These are phyloP conservation scores for Saccharum spontaneum DNA, from an alignment of 176 grass and related monocot genomes.

Conservation along the genomic window DNA sequence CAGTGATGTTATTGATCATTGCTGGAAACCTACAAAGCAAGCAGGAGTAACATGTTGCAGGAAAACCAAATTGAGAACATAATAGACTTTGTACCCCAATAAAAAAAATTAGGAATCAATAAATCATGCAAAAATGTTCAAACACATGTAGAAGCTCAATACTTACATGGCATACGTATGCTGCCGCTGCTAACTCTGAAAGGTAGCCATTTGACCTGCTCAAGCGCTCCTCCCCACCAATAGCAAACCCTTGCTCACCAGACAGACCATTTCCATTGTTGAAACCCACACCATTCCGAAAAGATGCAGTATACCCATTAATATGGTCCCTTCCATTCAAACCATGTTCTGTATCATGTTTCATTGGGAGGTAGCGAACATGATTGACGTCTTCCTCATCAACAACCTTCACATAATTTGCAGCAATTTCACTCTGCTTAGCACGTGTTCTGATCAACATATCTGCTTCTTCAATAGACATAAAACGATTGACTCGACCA, in stretches of 20 bases:
- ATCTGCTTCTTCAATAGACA: slow-evolving; percentile 86
- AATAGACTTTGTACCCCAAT: not conserved
- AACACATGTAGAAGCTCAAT: slow-evolving; percentile 7
- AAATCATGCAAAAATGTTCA: not conserved
- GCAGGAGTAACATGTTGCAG: not conserved
- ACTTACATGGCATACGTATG: slow-evolving; percentile 90
- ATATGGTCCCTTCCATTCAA: slow-evolving; percentile 36
- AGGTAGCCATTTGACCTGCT: slow-evolving; percentile 85
- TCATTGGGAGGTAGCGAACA: slow-evolving; percentile 32
- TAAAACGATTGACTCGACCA: slow-evolving; percentile 67
- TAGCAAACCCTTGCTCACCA: slow-evolving; percentile 82
- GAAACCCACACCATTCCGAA: slow-evolving; percentile 89
- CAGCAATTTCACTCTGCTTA: slow-evolving; percentile 86
- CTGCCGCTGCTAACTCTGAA: slow-evolving; percentile 86
- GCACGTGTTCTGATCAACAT: slow-evolving; percentile 73
- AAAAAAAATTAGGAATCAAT: not conserved
- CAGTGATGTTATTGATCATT: slow-evolving; percentile 4
- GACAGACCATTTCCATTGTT: slow-evolving; percentile 88
- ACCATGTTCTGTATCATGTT: slow-evolving; percentile 40
- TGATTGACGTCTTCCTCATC: slow-evolving; percentile 50
- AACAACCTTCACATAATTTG: slow-evolving; percentile 83
- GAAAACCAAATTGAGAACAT: slow-evolving; percentile 19
- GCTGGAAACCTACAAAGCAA: not conserved
- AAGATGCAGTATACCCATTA: slow-evolving; percentile 53
- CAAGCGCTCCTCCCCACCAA: slow-evolving; percentile 77